These are phyloP conservation scores for Apiospora rasikravindrae DNA, from an alignment of 2,329 filamentous ascomycete species.

Conservation along the genomic window DNA sequence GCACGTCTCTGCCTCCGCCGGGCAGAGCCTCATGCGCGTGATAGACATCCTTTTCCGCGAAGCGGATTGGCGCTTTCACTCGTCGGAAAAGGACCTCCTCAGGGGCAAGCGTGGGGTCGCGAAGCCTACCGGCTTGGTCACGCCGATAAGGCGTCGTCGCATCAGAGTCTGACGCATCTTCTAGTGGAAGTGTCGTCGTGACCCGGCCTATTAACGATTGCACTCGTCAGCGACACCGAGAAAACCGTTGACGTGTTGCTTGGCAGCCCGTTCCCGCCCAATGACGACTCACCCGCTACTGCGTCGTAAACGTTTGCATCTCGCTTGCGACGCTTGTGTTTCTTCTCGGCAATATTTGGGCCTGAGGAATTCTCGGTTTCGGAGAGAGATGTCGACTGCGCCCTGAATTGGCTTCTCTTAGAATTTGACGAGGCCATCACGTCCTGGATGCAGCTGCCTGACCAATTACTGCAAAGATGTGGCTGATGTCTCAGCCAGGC, in stretches of 20 bases:
- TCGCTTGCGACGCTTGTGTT: constrained; percentile 33
- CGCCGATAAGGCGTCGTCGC: constrained; percentile 18
- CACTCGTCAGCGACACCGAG: background rate
- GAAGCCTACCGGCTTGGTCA: constrained; percentile 33
- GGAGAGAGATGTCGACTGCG: constrained; percentile 23
- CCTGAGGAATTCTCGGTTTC: constrained; percentile 30
- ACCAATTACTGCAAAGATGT: background rate
- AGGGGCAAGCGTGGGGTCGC: constrained; percentile 57
- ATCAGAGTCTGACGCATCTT: constrained; percentile 30
- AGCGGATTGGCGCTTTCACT: constrained; percentile 67
- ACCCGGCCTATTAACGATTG: constrained; percentile 39
- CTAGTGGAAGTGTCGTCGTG: constrained; percentile 38
- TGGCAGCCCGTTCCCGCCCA: background rate
- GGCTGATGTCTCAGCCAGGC: background rate
- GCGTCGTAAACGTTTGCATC: constrained; percentile 72
- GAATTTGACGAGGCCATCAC: constrained; percentile 9
- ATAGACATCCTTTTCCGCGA: constrained; percentile 75
- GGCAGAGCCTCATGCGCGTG: constrained; percentile 64
- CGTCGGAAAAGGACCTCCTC: constrained; percentile 75
- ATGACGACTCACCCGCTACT: constrained; percentile 63
- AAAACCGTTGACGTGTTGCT: background rate
- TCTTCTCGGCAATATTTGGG: constrained; percentile 28
- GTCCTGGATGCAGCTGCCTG: background rate
- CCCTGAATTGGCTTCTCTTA: background rate
- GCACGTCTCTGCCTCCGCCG: constrained; percentile 48